These are phyloP conservation scores for Blastomyces parvus DNA, from an alignment of 2,329 filamentous ascomycete species.

Conservation along the genomic window DNA sequence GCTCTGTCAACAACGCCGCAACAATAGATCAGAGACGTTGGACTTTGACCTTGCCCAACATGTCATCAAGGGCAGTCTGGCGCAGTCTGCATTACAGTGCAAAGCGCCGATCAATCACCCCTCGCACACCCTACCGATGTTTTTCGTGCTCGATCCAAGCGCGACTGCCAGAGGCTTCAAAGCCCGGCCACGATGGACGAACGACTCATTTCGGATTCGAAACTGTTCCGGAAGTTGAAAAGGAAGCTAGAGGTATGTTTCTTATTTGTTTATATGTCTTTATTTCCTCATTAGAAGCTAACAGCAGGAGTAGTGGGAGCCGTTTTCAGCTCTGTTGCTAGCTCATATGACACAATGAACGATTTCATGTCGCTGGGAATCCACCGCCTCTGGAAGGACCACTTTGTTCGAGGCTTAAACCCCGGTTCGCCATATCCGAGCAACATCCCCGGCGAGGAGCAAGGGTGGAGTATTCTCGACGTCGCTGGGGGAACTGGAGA, in stretches of 20 bases:
- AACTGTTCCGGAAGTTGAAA: slow-evolving; percentile 71
- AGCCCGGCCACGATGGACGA: slow-evolving; percentile 39
- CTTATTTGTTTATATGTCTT: not conserved
- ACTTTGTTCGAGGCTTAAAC: slow-evolving; percentile 87
- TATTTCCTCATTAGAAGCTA: not conserved
- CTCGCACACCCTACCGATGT: slow-evolving; percentile 36
- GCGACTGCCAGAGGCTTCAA: slow-evolving; percentile 31
- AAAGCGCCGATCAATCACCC: slow-evolving; percentile 22
- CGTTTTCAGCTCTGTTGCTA: slow-evolving; percentile 91
- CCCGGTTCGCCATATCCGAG: slow-evolving; percentile 53
- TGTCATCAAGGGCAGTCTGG: slow-evolving; percentile 27
- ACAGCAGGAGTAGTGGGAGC: slow-evolving; percentile 51
- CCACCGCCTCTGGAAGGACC: slow-evolving; percentile 94
- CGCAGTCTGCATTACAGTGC: slow-evolving; percentile 29
- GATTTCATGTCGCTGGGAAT: slow-evolving; percentile 97
- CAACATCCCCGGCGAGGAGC: slow-evolving; percentile 22
- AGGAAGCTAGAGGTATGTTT: slow-evolving; percentile 53
- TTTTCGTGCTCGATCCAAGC: slow-evolving; percentile 42
- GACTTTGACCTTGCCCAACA: not conserved
- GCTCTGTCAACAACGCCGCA: not conserved
- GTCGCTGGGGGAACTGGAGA: slow-evolving; percentile 95
- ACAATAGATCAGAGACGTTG: not conserved
- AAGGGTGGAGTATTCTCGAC: slow-evolving; percentile 72
- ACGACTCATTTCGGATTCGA: slow-evolving; percentile 88
- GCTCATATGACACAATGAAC: slow-evolving; percentile 96